phyloP scores from a whole-genome alignment of 2,329 filamentous ascomycete genomes.

The Neurospora crassa region DNA sequence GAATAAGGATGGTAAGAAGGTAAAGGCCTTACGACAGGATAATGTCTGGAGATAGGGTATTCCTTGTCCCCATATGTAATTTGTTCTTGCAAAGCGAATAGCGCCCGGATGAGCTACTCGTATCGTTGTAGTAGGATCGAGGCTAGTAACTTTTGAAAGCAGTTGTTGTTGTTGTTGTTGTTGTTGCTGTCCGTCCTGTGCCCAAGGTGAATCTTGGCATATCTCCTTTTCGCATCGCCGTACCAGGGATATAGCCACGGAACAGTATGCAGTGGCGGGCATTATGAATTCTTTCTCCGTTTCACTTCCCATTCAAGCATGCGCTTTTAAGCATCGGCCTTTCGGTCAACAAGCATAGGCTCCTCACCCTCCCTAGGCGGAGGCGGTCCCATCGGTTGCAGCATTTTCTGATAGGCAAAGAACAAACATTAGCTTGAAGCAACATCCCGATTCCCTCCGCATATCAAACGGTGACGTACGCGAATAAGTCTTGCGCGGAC shows the following conservation, averaged over 20 bases:
- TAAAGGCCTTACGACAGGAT: neutral
- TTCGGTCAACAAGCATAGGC: slow-evolving; percentile 5
- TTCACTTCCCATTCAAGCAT: neutral
- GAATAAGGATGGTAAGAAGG: neutral
- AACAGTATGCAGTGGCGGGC: too few relatives aligned
- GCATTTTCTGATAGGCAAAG: slow-evolving; percentile 47
- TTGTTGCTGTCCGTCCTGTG: neutral
- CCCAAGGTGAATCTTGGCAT: neutral
- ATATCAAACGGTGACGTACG: slow-evolving; percentile 27
- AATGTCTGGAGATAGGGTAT: neutral
- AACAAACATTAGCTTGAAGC: neutral
- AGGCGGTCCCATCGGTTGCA: slow-evolving; percentile 51
- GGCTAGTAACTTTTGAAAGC: neutral
- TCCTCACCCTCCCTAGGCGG: slow-evolving; percentile 43
- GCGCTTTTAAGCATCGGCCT: slow-evolving; percentile 6
- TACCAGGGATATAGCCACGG: neutral
- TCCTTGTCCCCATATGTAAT: neutral
- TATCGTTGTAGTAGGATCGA: neutral
- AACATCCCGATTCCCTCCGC: neutral
- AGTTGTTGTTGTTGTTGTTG: neutral
- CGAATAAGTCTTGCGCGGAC: slow-evolving; percentile 74
- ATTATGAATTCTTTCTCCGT: neutral
- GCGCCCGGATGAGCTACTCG: neutral
- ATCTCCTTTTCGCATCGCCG: neutral
- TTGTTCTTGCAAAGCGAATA: neutral